Evolutionary conservation across 345 rosid species (phyloP), one percentile per base, ranked within the genome.

Genomic region (Populus ilicifolia): DNA sequence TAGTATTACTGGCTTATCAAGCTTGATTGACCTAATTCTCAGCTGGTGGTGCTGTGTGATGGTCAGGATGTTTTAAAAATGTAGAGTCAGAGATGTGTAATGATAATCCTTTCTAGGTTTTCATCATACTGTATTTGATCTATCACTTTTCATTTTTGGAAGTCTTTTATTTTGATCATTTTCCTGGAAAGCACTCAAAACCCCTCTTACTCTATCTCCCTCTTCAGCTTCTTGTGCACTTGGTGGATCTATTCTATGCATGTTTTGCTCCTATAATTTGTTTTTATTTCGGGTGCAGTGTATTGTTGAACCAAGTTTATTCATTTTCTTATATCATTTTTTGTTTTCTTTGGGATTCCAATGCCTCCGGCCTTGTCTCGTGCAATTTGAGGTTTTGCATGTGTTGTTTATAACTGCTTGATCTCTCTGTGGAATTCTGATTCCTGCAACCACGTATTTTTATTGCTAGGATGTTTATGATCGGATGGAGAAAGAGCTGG

Each of bases 401-500:
- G 20, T 70, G 27, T 25, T 44, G 52, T 27, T 6, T 76, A 36
- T 70, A 25, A 20, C 43, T 38, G 39, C 73, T 71, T 62, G 1
- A 43, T 73, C 65, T 80, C 29, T 78, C 30, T 54, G 67, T 76
- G 79, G 78, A 77, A 74, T 75, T 75, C 69, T 77, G 73, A 67
- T 76, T 83, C 62, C 41, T 75, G 75, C 72, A 43, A 46, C 41
- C 50, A 78, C 82, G 36, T 79, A 44, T 75, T 66, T 41, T 63
- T 43, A 81, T 84, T 78, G 77, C 69, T 81, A 95, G 99, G 94
- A 88, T 72, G 71, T 95, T 62, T 92, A 89, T 80, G 92, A 89
- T 85, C 89, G 77, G 41, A 39, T 93, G 77, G 98, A 90, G 76
- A 95, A 92, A 84, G 99, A 95, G 83, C 73, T 87, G 79, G 94